A percentile compares a stretch with the other conserved stretches of the same genome.
Evolutionary conservation across 2,329 filamentous ascomycete genomes (phyloP).

Genomic region (Epichloe brachyelytri): DNA sequence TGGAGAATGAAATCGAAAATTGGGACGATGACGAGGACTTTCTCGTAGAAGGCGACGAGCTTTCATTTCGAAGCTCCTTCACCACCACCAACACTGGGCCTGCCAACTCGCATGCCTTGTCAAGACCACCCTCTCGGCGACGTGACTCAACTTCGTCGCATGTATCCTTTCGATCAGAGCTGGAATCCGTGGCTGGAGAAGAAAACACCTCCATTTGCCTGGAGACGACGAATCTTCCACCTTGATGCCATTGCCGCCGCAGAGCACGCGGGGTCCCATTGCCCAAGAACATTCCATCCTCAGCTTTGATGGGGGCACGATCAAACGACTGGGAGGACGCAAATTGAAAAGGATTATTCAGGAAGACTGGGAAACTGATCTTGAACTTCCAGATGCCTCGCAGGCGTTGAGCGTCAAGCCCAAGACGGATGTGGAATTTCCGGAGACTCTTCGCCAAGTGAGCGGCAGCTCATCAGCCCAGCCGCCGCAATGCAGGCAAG

Average conservation of each 20-base stretch:
- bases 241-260: conserved; percentile 74
- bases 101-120: conserved; percentile 4
- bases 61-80: conserved; percentile 41
- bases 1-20: conserved; percentile 54
- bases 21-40: conserved; percentile 67
- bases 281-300: conserved; percentile 73
- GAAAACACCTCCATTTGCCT: conserved; percentile 78
- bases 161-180: conserved; percentile 68
- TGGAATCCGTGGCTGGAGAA: conserved; percentile 62
- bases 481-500: conserved; percentile 19
- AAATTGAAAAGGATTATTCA: conserved; percentile 61
- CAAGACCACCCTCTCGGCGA: conserved; percentile 29
- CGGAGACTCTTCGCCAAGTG: conserved; percentile 55
- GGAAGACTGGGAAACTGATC: conserved; percentile 71
- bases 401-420: conserved; percentile 53
- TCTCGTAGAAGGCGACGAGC: conserved; percentile 53
- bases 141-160: conserved; percentile 74
- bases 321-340: conserved; percentile 71
- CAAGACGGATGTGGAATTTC: conserved; percentile 47
- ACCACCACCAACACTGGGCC: conserved; percentile 21
- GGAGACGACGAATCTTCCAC: conserved; percentile 78
- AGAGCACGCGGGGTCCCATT: conserved; percentile 79
- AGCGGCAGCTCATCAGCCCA: conserved; percentile 36
- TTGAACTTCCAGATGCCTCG: conserved; percentile 51
- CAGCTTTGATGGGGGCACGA: conserved; percentile 86